phyloP scores from a whole-genome alignment of 257 asterid species.

The Knoxia roxburghii region DNA sequence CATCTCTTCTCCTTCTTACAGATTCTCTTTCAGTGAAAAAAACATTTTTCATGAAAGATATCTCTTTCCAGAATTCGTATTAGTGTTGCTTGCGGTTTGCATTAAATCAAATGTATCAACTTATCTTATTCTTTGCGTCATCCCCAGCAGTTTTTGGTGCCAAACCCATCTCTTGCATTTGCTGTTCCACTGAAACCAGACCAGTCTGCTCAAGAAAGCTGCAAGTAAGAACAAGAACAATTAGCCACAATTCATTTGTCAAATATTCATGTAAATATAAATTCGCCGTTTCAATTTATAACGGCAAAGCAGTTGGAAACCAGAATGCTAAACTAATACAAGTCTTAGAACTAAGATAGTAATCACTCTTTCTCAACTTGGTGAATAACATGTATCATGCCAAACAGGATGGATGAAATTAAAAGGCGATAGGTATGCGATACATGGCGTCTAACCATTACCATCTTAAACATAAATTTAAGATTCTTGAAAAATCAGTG shows the following conservation, averaged over 20 bases:
- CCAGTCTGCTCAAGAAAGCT: slow-evolving; percentile 89
- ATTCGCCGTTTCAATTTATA: background rate
- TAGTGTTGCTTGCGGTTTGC: slow-evolving; percentile 8
- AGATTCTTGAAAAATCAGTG: background rate
- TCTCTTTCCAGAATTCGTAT: slow-evolving; percentile 8
- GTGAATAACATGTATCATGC: background rate
- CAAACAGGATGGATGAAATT: background rate
- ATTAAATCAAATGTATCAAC: slow-evolving; percentile 25
- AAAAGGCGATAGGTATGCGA: background rate
- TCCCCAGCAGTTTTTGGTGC: slow-evolving; percentile 36
- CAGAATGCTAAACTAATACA: background rate
- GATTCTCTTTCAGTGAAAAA: background rate
- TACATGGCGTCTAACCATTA: background rate
- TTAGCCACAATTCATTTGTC: background rate
- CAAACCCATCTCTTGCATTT: slow-evolving; percentile 80
- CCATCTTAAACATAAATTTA: background rate
- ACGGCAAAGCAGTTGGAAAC: background rate
- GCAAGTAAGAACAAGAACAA: slow-evolving; percentile 13
- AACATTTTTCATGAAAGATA: slow-evolving; percentile 5
- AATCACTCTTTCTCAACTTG: background rate
- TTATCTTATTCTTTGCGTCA: slow-evolving; percentile 34
- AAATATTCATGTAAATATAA: background rate
- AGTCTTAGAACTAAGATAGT: background rate
- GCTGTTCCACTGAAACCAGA: slow-evolving; percentile 75
- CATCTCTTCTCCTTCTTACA: background rate